Conservation (phyloP, 805 yeast genomes). For the Starmerella khaoyaiensis region DNA sequence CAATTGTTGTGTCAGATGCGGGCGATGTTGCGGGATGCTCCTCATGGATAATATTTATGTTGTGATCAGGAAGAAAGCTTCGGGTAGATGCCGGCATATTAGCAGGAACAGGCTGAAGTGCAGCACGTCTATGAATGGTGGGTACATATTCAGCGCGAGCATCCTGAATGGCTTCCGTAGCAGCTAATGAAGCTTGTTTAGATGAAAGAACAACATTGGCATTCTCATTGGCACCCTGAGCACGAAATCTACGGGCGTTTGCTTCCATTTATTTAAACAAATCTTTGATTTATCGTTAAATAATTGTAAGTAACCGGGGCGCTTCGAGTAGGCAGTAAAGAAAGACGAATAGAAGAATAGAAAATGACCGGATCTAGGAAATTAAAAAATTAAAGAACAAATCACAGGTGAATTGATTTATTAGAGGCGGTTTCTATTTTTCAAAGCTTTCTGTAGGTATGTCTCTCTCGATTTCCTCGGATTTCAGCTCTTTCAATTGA, state of each 20-base stretch:
- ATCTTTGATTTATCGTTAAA: too few species aligned
- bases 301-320: too few species aligned
- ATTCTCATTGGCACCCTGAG: conserved; percentile 13
- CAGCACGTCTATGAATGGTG: conserved; percentile 6
- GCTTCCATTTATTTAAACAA: conserved; percentile 17
- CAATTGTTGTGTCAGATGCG: conserved; percentile 18
- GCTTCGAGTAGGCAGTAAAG: too few species aligned
- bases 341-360: too few species aligned
- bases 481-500: too few species aligned
- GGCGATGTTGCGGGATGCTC: conserved; percentile 4
- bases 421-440: too few species aligned
- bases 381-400: too few species aligned
- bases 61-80: not conserved
- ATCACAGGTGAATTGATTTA: too few species aligned
- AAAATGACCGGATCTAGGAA: too few species aligned
- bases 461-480: too few species aligned
- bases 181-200: conserved; percentile 15
- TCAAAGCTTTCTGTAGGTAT: too few species aligned
- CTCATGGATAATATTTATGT: too few species aligned
- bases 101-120: conserved; percentile 13
- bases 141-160: conserved; percentile 14
- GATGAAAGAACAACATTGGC: conserved; percentile 10
- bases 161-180: conserved; percentile 10
- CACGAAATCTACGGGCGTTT: conserved; percentile 8
- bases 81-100: conserved; percentile 1